These are phyloP conservation scores for Globisporangium orthogonon DNA, from an alignment of 352 stramenopile species.

Conservation along the genomic window DNA sequence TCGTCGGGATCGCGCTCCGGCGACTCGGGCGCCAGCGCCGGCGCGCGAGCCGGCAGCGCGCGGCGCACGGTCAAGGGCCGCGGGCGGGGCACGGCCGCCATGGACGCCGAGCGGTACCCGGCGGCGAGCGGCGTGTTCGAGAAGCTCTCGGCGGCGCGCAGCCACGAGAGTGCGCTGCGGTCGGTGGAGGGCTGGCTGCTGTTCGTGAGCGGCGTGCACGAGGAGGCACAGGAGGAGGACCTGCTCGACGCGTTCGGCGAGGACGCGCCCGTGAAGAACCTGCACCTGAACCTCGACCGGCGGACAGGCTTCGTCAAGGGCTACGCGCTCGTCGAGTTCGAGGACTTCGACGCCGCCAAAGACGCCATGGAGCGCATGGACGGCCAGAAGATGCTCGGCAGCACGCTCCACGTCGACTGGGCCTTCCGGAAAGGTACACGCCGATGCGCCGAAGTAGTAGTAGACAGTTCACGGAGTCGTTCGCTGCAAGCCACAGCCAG, in stretches of 20 bases:
- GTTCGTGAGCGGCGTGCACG: slow-evolving; percentile 93
- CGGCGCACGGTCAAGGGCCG: slow-evolving; percentile 62
- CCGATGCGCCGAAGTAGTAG: background rate
- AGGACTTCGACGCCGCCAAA: slow-evolving; percentile 87
- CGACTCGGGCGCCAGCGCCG: background rate
- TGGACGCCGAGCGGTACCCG: slow-evolving; percentile 70
- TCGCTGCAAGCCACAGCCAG: too few relatives aligned
- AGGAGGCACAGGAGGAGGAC: slow-evolving; percentile 96
- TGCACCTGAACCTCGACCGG: slow-evolving; percentile 95
- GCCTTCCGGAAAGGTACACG: slow-evolving; percentile 82
- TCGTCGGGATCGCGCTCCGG: background rate
- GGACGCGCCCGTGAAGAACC: slow-evolving; percentile 93
- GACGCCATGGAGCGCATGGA: slow-evolving; percentile 91
- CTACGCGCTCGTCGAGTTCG: slow-evolving; percentile 94
- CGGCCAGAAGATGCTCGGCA: slow-evolving; percentile 86
- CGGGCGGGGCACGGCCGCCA: slow-evolving; percentile 52
- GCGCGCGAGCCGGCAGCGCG: background rate
- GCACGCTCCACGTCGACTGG: slow-evolving; percentile 90
- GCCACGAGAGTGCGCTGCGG: slow-evolving; percentile 53
- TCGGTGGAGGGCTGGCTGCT: slow-evolving; percentile 96
- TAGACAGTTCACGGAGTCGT: too few relatives aligned
- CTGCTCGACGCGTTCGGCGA: slow-evolving; percentile 94
- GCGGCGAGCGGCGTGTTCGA: slow-evolving; percentile 75
- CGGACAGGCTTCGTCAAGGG: slow-evolving; percentile 95
- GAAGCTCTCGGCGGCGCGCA: slow-evolving; percentile 33